Evolutionary conservation across 805 yeast genomes (phyloP), one percentile per base, ranked within the genome.

Genomic region (Priceomyces fermenticarens): DNA sequence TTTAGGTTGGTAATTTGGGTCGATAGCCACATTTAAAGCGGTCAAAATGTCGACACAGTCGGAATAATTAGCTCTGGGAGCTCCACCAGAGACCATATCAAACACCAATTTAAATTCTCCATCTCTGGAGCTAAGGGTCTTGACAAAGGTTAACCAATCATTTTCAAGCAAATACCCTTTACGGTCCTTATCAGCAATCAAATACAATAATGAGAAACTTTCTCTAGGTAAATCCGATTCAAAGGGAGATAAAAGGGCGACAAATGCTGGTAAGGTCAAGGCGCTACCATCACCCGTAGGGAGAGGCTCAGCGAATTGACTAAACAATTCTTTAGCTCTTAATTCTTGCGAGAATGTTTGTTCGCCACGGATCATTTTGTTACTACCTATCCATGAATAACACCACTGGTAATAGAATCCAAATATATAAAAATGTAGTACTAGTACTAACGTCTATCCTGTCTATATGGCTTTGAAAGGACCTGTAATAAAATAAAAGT

Each of bases 121-220:
- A 41, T 61, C 64, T 13, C 43, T 47, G 7, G 58, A 49, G 29
- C 54, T 50, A 35, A 77, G 62, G 27, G 72, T 72, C 45, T 75
- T 71, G 52, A 85, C 81, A 57, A 91, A 86, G 32, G 75, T 73
- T 38, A 78, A 65, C 85, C 95, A 91, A 57, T 91, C 97, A 17
- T 69, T 60, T 37, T 81, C 68, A 20, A 78, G 73, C 37, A 88
- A 71, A 44, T 73, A 81, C 6, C 97, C 97, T 49, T 79, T 78
- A 41, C 73, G 70, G 30, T 74, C 71, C 43, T 78, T 78, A 64
- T 91, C 98, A 11, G 96, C 88, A 20, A 88, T 80, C 42, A 85
- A 70, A 57, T 85, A 91, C 36, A 91, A 79, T 45, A 90, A 73
- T 4, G 73, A 56, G 40, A 58, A 68, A 4, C 71, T 49, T 33